Conservation (phyloP, 805 yeast genomes). For the Saccharomycopsis oosterbeekiorum region DNA sequence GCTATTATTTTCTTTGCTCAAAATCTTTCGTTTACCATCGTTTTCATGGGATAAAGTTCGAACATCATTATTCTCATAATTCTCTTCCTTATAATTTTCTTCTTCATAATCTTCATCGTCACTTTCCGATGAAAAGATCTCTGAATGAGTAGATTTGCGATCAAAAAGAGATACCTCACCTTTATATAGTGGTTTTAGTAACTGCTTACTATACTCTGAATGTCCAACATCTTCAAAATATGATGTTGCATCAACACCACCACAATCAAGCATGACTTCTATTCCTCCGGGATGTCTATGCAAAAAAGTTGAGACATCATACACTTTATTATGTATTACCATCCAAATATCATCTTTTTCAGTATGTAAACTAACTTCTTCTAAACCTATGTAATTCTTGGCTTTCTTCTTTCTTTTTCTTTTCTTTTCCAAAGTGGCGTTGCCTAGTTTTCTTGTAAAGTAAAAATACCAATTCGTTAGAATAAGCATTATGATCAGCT, state of each 20-base stretch:
- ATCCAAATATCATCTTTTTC: slow-evolving; percentile 74
- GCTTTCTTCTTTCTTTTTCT: not conserved
- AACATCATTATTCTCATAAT: not conserved
- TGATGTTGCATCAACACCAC: slow-evolving; percentile 49
- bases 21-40: too few relatives aligned
- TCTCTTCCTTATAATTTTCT: not conserved
- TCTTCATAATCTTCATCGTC: not conserved
- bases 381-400: not conserved
- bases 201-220: slow-evolving; percentile 52
- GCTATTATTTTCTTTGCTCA: not conserved
- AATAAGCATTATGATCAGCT: not conserved
- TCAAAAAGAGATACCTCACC: slow-evolving; percentile 7
- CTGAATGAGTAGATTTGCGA: not conserved
- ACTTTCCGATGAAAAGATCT: not conserved
- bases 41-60: not conserved
- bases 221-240: slow-evolving; percentile 60
- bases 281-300: slow-evolving; percentile 34
- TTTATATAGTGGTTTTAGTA: slow-evolving; percentile 20
- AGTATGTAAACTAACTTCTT: slow-evolving; percentile 61
- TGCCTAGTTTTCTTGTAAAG: not conserved
- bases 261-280: slow-evolving; percentile 46
- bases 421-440: not conserved
- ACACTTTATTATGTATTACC: slow-evolving; percentile 70
- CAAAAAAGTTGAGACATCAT: slow-evolving; percentile 44
- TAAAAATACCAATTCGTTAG: not conserved